phyloP scores from a whole-genome alignment of 495 filamentous ascomycete genomes.

The Penicillium chermesinum region DNA sequence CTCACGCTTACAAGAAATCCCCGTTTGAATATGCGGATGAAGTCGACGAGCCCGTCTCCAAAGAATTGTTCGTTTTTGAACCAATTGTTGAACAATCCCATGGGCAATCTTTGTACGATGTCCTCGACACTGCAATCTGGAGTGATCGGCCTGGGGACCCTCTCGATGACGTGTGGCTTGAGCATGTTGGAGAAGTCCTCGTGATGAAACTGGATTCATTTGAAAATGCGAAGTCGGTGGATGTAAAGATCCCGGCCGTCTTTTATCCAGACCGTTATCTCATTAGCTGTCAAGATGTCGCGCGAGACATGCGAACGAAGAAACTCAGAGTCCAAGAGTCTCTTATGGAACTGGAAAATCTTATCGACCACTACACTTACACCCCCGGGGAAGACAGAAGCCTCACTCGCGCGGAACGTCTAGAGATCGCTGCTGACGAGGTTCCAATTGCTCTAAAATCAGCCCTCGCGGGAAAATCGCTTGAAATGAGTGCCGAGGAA shows the following conservation, averaged over 20 bases:
- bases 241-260: conserved; percentile 61
- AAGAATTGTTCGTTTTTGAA: conserved; percentile 39
- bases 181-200: conserved; percentile 61
- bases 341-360: conserved; percentile 36
- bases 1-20: conserved; percentile 33
- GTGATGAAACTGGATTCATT: conserved; percentile 52
- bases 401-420: conserved; percentile 27
- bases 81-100: conserved; percentile 34
- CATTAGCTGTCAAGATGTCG: conserved; percentile 47
- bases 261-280: conserved; percentile 81
- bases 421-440: conserved; percentile 34
- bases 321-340: conserved; percentile 35
- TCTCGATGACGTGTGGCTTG: conserved; percentile 51
- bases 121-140: conserved; percentile 66
- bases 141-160: conserved; percentile 41
- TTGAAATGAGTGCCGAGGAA: conserved; percentile 12
- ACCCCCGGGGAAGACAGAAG: conserved; percentile 17
- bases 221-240: conserved; percentile 42
- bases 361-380: conserved; percentile 28
- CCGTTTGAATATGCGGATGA: conserved; percentile 19
- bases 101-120: conserved; percentile 64
- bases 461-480: conserved; percentile 12
- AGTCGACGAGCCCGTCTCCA: conserved; percentile 27
- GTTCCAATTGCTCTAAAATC: conserved; percentile 19
- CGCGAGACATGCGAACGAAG: conserved; percentile 44